These are phyloP conservation scores for Azolla pinnata DNA, from an alignment of 75 land plant species.

Conservation along the genomic window DNA sequence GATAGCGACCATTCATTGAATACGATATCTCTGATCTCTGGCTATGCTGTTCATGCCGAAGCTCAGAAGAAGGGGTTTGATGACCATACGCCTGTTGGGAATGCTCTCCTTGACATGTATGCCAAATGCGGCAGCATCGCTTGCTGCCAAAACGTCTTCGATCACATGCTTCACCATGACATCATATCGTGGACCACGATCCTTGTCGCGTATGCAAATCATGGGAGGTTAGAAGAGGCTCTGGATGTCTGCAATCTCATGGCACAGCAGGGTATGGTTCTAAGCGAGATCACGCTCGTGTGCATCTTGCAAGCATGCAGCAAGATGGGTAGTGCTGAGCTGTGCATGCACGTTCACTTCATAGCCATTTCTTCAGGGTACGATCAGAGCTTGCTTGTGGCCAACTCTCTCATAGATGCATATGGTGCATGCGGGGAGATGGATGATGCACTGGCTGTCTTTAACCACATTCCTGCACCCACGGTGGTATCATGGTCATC, in stretches of 20 bases:
- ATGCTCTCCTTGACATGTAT: slow-evolving; percentile 16
- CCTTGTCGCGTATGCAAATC: slow-evolving; percentile 11
- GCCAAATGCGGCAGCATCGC: slow-evolving; percentile 20
- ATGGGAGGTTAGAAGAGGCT: slow-evolving; percentile 23
- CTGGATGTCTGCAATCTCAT: slow-evolving; percentile 25
- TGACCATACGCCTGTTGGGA: slow-evolving; percentile 8
- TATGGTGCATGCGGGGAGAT: slow-evolving; percentile 20
- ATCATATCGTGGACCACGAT: slow-evolving; percentile 20
- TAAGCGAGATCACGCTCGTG: slow-evolving; percentile 22
- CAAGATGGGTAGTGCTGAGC: slow-evolving; percentile 9
- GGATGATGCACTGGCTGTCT: slow-evolving; percentile 17
- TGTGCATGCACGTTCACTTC: slow-evolving; percentile 18
- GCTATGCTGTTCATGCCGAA: too few species aligned
- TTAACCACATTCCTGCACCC: slow-evolving; percentile 9
- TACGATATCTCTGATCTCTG: too few species aligned
- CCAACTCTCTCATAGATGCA: slow-evolving; percentile 15
- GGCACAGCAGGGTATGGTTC: slow-evolving; percentile 20
- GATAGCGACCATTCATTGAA: too few species aligned
- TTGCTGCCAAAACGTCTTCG: slow-evolving; percentile 1
- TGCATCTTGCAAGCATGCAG: slow-evolving; percentile 21
- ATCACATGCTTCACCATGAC: slow-evolving; percentile 4
- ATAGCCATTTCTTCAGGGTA: slow-evolving; percentile 13
- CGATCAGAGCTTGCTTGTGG: slow-evolving; percentile 9
- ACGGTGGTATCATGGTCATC: slow-evolving; percentile 15
- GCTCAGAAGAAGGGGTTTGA: too few species aligned